Evolutionary conservation across 495 filamentous ascomycete species (phyloP).

Genomic region (Podospora conica): DNA sequence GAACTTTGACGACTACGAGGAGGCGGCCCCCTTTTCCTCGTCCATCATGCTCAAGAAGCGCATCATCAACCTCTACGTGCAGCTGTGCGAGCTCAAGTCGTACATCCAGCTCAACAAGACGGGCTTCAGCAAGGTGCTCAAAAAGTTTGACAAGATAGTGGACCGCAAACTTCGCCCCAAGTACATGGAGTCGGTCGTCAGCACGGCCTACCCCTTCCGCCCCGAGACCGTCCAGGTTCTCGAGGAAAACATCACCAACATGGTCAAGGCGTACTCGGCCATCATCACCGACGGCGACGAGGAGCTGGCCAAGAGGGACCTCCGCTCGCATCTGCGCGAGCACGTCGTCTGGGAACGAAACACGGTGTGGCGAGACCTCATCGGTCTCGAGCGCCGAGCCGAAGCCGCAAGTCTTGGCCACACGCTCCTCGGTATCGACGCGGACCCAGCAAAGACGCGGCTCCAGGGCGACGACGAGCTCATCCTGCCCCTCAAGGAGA

Average conservation of each 20-base stretch:
- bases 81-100: slow-evolving; percentile 91
- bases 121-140: slow-evolving; percentile 89
- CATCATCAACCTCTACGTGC: slow-evolving; percentile 78
- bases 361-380: slow-evolving; percentile 98
- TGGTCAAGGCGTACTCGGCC: slow-evolving; percentile 75
- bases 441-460: slow-evolving; percentile 59
- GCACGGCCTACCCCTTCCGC: slow-evolving; percentile 69
- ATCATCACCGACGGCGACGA: slow-evolving; percentile 76
- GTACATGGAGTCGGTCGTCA: slow-evolving; percentile 70
- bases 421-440: slow-evolving; percentile 71
- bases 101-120: slow-evolving; percentile 96
- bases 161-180: slow-evolving; percentile 66
- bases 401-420: slow-evolving; percentile 90
- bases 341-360: slow-evolving; percentile 99
- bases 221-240: slow-evolving; percentile 61
- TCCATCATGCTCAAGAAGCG: slow-evolving; percentile 88
- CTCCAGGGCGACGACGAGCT: slow-evolving; percentile 74
- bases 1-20: slow-evolving; percentile 70
- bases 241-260: slow-evolving; percentile 59
- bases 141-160: slow-evolving; percentile 97
- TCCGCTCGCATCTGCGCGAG: slow-evolving; percentile 86
- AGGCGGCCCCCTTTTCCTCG: slow-evolving; percentile 66
- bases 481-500: slow-evolving; percentile 52
- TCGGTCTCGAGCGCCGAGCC: slow-evolving; percentile 92
- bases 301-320: slow-evolving; percentile 66